Base-by-base conservation (phyloP, 345 rosid genomes). In the Abelmoschus esculentus region DNA sequence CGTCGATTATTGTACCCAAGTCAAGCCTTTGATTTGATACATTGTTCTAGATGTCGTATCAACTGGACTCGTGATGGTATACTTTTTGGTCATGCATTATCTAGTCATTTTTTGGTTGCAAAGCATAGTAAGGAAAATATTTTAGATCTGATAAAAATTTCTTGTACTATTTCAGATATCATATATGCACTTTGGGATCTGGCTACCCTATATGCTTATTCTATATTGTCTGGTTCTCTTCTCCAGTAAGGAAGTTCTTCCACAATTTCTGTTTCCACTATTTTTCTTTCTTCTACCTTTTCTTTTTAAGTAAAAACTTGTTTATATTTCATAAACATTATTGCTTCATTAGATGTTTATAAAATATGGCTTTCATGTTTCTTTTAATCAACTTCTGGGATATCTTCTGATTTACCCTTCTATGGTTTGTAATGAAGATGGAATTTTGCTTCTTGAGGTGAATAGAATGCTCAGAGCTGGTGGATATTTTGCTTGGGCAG, bases 61-160 rank as follows among this genome's bases (percentile, higher is more conserved):
- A 92, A 95, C 66, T 95, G 99, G 99, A 90, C 97, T 83, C 96
- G 92, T 69, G 99, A 89, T 73, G 97, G 98, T 95, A 90, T 66
- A 83, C 64, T 14, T 61, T 66, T 47, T 40, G n/a, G 9, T 72
- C 10, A 10, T 18, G 68, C 46, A 15, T 61, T 58, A 17, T 54
- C 10, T 61, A 11, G 10, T 38, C 19, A 65, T 61, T 75, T 40
- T 74, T 49, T 56, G 49, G 6, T 12, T 4, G 67, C 52, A 40
- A 63, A 42, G 50, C 19, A 5, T 28, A 26, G 61, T 26, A n/a
- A 62, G 32, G 32, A 42, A 40, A 38, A 19, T 38, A 62, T 28
- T 57, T 18, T 17, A 53, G 56, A 52, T 6, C 9, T 18, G 57
- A 17, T 60, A 10, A 40, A 10, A 5, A 6, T 10, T 36, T 7